These are phyloP conservation scores for Huntiella omanensis DNA, from an alignment of 2,329 filamentous ascomycete species.

Conservation along the genomic window DNA sequence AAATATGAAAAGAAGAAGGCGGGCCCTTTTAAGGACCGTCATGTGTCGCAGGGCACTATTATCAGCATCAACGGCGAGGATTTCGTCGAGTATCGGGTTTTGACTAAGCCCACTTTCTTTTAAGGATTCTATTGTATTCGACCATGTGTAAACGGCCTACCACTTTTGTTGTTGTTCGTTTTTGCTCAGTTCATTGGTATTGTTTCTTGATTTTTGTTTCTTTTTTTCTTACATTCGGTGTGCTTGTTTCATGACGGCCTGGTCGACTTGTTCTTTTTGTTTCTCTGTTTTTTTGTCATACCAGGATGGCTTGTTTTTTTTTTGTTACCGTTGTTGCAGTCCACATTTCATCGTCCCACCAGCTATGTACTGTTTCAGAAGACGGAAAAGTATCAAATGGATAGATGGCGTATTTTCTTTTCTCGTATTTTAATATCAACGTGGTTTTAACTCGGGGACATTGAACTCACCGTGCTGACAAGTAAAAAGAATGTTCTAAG, in stretches of 20 bases:
- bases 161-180: background rate
- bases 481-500: too few species aligned
- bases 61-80: slow-evolving; percentile 48
- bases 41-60: slow-evolving; percentile 42
- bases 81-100: slow-evolving; percentile 46
- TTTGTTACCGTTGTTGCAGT: too few species aligned
- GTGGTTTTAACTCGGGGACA: too few species aligned
- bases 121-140: slow-evolving; percentile 14
- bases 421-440: too few species aligned
- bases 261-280: background rate
- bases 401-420: too few species aligned
- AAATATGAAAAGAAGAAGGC: slow-evolving; percentile 44
- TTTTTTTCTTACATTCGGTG: background rate
- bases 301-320: too few species aligned
- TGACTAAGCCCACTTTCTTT: slow-evolving; percentile 45
- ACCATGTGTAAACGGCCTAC: background rate
- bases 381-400: too few species aligned
- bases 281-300: background rate
- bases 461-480: too few species aligned
- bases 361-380: too few species aligned
- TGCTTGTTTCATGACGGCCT: background rate
- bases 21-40: slow-evolving; percentile 42
- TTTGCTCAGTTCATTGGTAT: background rate
- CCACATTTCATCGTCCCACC: too few species aligned
- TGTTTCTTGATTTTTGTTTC: background rate